A percentile compares a stretch with the other conserved stretches of the same genome.
Evolutionary conservation across 495 filamentous ascomycete species (phyloP).

Genomic region (Pseudomonodictys pantanalensis): DNA sequence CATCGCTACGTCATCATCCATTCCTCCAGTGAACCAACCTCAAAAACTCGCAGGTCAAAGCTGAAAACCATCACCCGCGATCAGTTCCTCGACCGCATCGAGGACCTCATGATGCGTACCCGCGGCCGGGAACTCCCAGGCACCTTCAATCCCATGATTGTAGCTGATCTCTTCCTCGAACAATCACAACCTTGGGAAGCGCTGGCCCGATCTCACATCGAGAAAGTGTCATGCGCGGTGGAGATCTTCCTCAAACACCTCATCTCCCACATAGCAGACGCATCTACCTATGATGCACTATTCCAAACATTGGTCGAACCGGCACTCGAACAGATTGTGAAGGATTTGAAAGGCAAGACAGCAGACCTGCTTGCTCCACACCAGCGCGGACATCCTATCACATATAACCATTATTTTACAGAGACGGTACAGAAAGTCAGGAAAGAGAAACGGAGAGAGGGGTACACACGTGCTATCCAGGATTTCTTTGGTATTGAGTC

Average conservation of each 20-base stretch:
- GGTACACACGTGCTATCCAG: background rate
- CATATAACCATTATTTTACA: slow-evolving; percentile 20
- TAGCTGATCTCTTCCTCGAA: slow-evolving; percentile 6
- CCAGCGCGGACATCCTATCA: slow-evolving; percentile 18
- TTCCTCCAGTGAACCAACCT: background rate
- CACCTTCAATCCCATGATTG: slow-evolving; percentile 11
- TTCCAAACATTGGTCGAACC: slow-evolving; percentile 11
- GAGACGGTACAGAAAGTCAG: slow-evolving; percentile 14
- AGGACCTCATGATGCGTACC: slow-evolving; percentile 5
- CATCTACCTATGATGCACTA: background rate
- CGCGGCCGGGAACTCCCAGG: slow-evolving; percentile 5
- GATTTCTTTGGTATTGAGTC: background rate
- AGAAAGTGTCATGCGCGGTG: slow-evolving; percentile 3
- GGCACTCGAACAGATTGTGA: background rate
- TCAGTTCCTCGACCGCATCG: slow-evolving; percentile 3
- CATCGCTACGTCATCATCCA: background rate
- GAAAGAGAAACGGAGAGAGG: background rate
- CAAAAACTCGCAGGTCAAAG: background rate
- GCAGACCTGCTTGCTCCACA: slow-evolving; percentile 9
- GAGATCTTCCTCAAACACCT: background rate
- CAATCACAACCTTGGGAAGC: slow-evolving; percentile 9
- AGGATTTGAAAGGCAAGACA: background rate
- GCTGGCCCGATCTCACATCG: background rate
- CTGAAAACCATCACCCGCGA: background rate
- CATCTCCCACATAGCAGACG: background rate